Evolutionary conservation across 2,329 filamentous ascomycete genomes (phyloP).

Genomic region (Hypoxylon sp.): DNA sequence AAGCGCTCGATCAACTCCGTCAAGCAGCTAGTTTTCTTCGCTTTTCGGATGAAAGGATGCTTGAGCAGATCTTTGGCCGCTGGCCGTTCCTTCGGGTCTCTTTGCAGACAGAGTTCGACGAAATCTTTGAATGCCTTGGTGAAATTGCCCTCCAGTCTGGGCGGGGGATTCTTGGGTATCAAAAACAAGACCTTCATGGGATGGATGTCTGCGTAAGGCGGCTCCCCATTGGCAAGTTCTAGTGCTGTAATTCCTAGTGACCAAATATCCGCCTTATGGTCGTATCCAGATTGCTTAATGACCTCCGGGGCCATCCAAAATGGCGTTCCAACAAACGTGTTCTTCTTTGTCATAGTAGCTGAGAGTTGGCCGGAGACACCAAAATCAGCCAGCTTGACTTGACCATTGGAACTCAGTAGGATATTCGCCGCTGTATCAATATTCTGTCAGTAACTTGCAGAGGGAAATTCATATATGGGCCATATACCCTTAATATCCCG

Average conservation of each 20-base stretch:
- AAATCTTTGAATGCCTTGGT: constrained; percentile 89
- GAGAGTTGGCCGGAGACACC: constrained; percentile 96
- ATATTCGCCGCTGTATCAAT: constrained; percentile 84
- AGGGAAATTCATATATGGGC: not conserved
- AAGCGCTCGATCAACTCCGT: constrained; percentile 95
- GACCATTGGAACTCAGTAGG: constrained; percentile 87
- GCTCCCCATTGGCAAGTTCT: constrained; percentile 91
- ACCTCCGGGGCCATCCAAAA: constrained; percentile 99
- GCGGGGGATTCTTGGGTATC: constrained; percentile 94
- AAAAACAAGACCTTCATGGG: constrained; percentile 98
- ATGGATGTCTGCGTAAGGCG: constrained; percentile 95
- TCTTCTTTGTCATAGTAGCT: constrained; percentile 99
- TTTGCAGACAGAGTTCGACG: constrained; percentile 84
- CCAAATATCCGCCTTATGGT: constrained; percentile 98
- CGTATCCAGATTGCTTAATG: constrained; percentile 98
- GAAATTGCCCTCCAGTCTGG: constrained; percentile 84
- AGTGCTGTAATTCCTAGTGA: constrained; percentile 95
- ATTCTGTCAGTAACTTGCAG: constrained; percentile 40
- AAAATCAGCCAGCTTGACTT: constrained; percentile 98
- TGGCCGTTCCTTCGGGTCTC: constrained; percentile 90
- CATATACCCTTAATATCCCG: constrained; percentile 86
- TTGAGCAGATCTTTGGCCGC: constrained; percentile 88
- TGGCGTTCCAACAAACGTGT: constrained; percentile 97
- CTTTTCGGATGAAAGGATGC: constrained; percentile 90
- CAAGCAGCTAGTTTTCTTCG: constrained; percentile 96